These are phyloP conservation scores for Zoysia matrella DNA, from an alignment of 202 grass and related monocot species.

Conservation along the genomic window DNA sequence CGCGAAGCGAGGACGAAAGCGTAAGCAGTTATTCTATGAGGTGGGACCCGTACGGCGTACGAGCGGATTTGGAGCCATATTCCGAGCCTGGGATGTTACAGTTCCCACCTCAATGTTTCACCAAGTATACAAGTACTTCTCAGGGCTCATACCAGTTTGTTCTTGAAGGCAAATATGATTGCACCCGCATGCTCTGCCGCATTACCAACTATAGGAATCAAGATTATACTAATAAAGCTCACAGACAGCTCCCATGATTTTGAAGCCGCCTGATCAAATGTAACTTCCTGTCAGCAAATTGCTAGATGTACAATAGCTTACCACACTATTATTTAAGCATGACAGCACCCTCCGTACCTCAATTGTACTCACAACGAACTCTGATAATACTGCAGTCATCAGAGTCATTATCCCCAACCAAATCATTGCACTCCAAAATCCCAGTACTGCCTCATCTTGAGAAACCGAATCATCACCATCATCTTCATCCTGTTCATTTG, in stretches of 20 bases:
- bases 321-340: background rate
- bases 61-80: too few relatives aligned
- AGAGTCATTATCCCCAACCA: conserved; percentile 82
- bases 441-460: conserved; percentile 65
- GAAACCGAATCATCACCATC: conserved; percentile 56
- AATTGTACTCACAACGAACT: conserved; percentile 88
- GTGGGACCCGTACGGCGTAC: too few relatives aligned
- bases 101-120: background rate
- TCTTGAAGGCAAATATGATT: conserved; percentile 89
- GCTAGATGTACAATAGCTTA: conserved; percentile 32
- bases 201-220: conserved; percentile 95
- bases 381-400: conserved; percentile 73
- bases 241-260: conserved; percentile 82
- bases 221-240: conserved; percentile 87
- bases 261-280: conserved; percentile 62
- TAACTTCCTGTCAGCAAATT: background rate
- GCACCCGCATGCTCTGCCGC: conserved; percentile 95
- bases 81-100: too few relatives aligned
- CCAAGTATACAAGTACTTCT: background rate
- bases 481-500: conserved; percentile 50
- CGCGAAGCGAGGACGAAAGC: too few relatives aligned
- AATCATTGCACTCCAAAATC: conserved; percentile 70
- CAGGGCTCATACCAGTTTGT: conserved; percentile 59
- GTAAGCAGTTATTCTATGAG: too few relatives aligned
- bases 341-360: conserved; percentile 55